phyloP scores from a whole-genome alignment of 306 rosid species.

The Datisca glomerata region DNA sequence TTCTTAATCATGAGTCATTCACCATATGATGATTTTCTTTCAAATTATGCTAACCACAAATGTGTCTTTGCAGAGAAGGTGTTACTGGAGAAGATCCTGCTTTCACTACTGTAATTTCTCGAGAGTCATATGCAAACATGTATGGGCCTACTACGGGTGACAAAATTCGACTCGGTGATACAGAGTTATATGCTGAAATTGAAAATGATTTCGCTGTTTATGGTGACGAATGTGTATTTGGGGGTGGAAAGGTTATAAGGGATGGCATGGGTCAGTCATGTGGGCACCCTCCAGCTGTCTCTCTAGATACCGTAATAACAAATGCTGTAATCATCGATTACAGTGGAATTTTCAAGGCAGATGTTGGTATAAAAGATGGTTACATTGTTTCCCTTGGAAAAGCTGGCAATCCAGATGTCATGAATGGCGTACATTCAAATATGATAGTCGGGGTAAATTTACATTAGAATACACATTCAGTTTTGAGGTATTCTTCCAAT shows the following conservation, averaged over 20 bases:
- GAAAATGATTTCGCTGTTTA: slow-evolving; percentile 60
- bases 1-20: slow-evolving; percentile 11
- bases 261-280: slow-evolving; percentile 93
- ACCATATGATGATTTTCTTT: slow-evolving; percentile 8
- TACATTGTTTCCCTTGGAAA: slow-evolving; percentile 53
- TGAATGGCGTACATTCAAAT: slow-evolving; percentile 35
- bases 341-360: slow-evolving; percentile 77
- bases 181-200: slow-evolving; percentile 69
- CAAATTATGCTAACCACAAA: slow-evolving; percentile 20
- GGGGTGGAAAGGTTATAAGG: slow-evolving; percentile 91
- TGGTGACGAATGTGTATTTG: slow-evolving; percentile 93
- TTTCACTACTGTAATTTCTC: slow-evolving; percentile 39
- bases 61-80: slow-evolving; percentile 68
- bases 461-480: slow-evolving; percentile 9
- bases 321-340: slow-evolving; percentile 76
- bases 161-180: slow-evolving; percentile 89
- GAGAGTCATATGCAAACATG: slow-evolving; percentile 65
- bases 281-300: slow-evolving; percentile 24
- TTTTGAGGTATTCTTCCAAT: slow-evolving; percentile 3
- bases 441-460: slow-evolving; percentile 64
- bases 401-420: slow-evolving; percentile 84
- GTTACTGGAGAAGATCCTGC: slow-evolving; percentile 36
- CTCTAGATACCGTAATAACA: slow-evolving; percentile 81
- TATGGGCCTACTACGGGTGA: slow-evolving; percentile 90
- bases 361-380: slow-evolving; percentile 71